Percentiles rank a stretch among this genome's conserved stretches.
phyloP scores from a whole-genome alignment of 73 alveolate genomes.

The Blepharisma stoltei region DNA sequence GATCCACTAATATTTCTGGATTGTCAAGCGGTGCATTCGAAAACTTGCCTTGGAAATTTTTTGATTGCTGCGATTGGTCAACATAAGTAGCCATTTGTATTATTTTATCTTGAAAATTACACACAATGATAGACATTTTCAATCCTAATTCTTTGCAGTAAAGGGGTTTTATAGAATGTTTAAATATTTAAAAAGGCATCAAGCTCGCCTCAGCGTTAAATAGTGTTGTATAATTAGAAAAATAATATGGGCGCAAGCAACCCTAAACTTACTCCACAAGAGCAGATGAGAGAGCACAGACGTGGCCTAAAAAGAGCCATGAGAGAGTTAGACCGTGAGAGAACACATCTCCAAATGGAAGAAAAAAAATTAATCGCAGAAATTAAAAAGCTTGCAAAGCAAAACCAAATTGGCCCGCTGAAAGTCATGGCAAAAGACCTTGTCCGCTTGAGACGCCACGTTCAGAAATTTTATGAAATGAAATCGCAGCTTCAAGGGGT shows the following conservation, averaged over 20 bases:
- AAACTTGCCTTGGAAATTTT: too few species aligned
- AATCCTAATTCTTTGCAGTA: too few species aligned
- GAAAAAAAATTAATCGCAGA: conserved; percentile 67
- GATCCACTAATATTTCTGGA: too few species aligned
- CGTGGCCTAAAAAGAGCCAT: conserved; percentile 70
- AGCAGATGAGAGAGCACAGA: conserved; percentile 65
- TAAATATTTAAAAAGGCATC: too few species aligned
- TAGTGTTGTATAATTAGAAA: not conserved
- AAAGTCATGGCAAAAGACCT: conserved; percentile 69
- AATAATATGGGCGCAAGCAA: conserved; percentile 48
- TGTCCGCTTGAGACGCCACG: conserved; percentile 52
- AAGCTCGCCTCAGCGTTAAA: too few species aligned
- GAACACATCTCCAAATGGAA: conserved; percentile 54
- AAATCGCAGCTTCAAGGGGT: conserved; percentile 54
- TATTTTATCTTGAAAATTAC: too few species aligned
- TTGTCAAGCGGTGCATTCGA: too few species aligned
- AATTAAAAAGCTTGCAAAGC: conserved; percentile 66
- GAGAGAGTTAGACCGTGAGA: conserved; percentile 63
- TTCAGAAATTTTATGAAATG: conserved; percentile 47
- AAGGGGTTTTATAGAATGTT: too few species aligned
- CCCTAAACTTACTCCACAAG: conserved; percentile 51
- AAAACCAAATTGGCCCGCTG: conserved; percentile 59
- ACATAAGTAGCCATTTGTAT: too few species aligned
- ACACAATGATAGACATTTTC: too few species aligned
- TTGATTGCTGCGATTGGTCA: too few species aligned